A percentile compares a stretch with the other conserved stretches of the same genome.
Evolutionary conservation across 208 protist species (phyloP).

Genomic region (Leishmania gerbilli): DNA sequence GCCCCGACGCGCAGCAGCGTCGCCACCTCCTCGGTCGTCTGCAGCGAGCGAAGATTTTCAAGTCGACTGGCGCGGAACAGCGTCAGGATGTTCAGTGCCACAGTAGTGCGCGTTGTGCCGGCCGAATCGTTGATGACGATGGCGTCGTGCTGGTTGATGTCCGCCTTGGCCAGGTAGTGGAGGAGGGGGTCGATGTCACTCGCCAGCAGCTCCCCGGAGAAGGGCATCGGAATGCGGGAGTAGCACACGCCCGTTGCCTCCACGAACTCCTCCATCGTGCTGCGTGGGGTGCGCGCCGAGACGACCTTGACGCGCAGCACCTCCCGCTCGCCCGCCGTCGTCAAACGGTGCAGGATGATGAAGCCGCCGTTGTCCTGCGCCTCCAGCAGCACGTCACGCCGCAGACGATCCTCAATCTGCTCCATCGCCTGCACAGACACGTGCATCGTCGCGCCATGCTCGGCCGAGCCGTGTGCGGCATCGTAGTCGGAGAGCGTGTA

Average conservation of each 20-base stretch:
- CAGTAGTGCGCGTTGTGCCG: constrained; percentile 68
- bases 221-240: constrained; percentile 82
- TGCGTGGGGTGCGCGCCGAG: constrained; percentile 66
- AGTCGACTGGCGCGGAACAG: constrained; percentile 62
- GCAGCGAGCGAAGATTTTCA: constrained; percentile 47
- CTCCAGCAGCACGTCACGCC: constrained; percentile 80
- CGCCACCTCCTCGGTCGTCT: constrained; percentile 41
- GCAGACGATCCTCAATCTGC: constrained; percentile 88
- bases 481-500: constrained; percentile 85
- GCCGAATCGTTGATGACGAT: constrained; percentile 86
- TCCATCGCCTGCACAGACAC: constrained; percentile 78
- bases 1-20: constrained; percentile 48
- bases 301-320: constrained; percentile 63
- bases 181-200: constrained; percentile 87
- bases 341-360: constrained; percentile 74
- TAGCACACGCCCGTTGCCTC: constrained; percentile 56
- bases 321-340: constrained; percentile 36
- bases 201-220: constrained; percentile 74
- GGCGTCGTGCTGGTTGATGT: constrained; percentile 42
- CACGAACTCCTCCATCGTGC: constrained; percentile 76
- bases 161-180: constrained; percentile 50
- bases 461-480: constrained; percentile 18
- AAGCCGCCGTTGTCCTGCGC: constrained; percentile 72
- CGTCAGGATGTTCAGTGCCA: constrained; percentile 82
- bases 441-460: constrained; percentile 81